Evolutionary conservation across 2,329 filamentous ascomycete species (phyloP).

Genomic region (Penicillium italicum): DNA sequence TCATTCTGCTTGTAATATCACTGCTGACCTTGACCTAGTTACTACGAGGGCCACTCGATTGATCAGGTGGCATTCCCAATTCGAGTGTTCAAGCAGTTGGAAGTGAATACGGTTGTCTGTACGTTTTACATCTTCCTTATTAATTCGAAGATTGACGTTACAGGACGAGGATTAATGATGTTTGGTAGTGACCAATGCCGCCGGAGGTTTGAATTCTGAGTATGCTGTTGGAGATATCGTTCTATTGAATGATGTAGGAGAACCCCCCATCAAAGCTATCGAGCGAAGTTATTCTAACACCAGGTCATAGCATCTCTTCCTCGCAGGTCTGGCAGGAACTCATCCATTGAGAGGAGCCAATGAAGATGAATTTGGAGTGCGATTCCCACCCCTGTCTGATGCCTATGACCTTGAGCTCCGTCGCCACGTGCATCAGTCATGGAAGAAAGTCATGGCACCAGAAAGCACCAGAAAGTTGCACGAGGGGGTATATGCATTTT

Average conservation of each 20-base stretch:
- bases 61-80: constrained; percentile 61
- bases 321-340: constrained; percentile 58
- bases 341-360: constrained; percentile 63
- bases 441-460: constrained; percentile 49
- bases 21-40: constrained; percentile 42
- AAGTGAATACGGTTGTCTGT: constrained; percentile 59
- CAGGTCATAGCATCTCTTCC: constrained; percentile 55
- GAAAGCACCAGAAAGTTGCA: constrained; percentile 53
- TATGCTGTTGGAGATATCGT: constrained; percentile 65
- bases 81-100: constrained; percentile 60
- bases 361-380: constrained; percentile 57
- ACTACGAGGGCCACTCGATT: constrained; percentile 65
- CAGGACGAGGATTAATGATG: constrained; percentile 3
- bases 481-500: constrained; percentile 65
- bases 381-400: constrained; percentile 63
- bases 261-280: background rate
- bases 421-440: constrained; percentile 55
- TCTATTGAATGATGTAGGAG: constrained; percentile 59
- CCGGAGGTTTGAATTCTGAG: constrained; percentile 61
- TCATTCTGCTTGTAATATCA: background rate
- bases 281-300: constrained; percentile 12
- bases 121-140: constrained; percentile 18
- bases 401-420: constrained; percentile 63
- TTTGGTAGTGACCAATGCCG: constrained; percentile 60
- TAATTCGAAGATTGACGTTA: background rate